A percentile compares a stretch with the other conserved stretches of the same genome.
Conservation (phyloP, 2,329 filamentous ascomycete species). For the Fusarium nodosum region DNA sequence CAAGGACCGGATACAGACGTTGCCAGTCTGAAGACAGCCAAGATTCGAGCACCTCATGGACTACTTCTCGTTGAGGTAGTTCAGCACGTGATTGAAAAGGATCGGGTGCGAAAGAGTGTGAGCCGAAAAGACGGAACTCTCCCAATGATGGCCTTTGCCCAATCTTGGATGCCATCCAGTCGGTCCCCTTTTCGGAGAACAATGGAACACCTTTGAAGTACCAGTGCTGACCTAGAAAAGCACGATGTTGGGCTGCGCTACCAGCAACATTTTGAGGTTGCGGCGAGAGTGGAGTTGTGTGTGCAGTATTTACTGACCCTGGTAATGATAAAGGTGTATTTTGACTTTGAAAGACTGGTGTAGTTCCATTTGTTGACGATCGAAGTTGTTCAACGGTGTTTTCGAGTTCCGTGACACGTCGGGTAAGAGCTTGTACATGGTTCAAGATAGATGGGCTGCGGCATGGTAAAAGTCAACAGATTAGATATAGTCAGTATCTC, state of each 20-base stretch:
- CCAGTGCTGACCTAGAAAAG: not conserved
- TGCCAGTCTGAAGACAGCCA: not conserved
- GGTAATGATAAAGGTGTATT: not conserved
- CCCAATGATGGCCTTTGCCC: not conserved
- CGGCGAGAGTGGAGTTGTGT: not conserved
- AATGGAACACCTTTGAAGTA: slow-evolving; percentile 12
- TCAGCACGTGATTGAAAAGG: accelerated
- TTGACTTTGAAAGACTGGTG: not conserved
- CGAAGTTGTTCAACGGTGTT: not conserved
- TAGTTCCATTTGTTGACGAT: no score
- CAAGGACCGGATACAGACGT: not conserved
- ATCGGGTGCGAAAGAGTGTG: accelerated
- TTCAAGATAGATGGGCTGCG: not conserved
- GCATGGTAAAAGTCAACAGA: not conserved
- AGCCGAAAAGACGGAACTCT: not conserved
- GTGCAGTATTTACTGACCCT: not conserved
- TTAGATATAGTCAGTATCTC: not conserved
- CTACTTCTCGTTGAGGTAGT: not conserved
- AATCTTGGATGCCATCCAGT: slow-evolving; percentile 5
- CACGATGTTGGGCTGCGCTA: not conserved
- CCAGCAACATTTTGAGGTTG: not conserved
- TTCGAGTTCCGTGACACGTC: not conserved
- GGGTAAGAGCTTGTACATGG: not conserved
- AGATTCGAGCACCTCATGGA: accelerated
- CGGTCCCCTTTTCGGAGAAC: not conserved